Conservation (phyloP, 805 yeast genomes). For the Zygosaccharomyces kombuchaensis region DNA sequence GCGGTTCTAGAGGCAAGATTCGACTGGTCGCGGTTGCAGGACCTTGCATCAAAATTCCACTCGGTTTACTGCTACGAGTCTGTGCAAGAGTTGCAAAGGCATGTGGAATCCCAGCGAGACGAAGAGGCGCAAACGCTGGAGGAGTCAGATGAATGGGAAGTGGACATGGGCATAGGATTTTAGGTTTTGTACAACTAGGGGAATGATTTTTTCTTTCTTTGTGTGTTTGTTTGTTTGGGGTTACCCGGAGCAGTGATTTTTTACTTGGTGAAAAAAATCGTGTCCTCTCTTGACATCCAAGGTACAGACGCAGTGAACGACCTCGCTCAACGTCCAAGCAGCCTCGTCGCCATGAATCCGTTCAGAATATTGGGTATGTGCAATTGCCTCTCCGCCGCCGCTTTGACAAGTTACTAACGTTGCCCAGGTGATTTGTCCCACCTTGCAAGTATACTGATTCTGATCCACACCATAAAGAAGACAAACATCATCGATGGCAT, state of each 20-base stretch:
- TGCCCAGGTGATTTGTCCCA: conserved; percentile 67
- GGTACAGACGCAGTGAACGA: neutral
- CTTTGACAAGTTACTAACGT: neutral
- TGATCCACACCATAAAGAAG: conserved; percentile 63
- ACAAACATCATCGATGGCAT: conserved; percentile 74
- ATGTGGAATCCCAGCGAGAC: neutral
- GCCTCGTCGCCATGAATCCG: conserved; percentile 9
- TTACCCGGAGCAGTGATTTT: neutral
- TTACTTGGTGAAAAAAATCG: neutral
- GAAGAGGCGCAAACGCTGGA: neutral
- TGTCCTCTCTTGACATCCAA: neutral
- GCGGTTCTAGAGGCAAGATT: conserved; percentile 6
- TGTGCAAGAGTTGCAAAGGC: conserved; percentile 5
- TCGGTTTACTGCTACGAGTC: conserved; percentile 10
- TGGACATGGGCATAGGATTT: neutral
- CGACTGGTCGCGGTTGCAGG: neutral
- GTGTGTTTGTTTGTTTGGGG: neutral
- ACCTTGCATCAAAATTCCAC: conserved; percentile 3
- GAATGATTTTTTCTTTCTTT: neutral
- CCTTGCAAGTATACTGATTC: conserved; percentile 68
- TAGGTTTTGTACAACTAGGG: no score
- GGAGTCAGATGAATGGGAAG: neutral
- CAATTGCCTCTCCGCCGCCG: neutral
- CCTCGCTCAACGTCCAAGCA: neutral
- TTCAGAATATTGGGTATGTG: conserved; percentile 11